Conservation (phyloP, 2,329 filamentous ascomycete species). For the Neoarthrinium moseri region DNA sequence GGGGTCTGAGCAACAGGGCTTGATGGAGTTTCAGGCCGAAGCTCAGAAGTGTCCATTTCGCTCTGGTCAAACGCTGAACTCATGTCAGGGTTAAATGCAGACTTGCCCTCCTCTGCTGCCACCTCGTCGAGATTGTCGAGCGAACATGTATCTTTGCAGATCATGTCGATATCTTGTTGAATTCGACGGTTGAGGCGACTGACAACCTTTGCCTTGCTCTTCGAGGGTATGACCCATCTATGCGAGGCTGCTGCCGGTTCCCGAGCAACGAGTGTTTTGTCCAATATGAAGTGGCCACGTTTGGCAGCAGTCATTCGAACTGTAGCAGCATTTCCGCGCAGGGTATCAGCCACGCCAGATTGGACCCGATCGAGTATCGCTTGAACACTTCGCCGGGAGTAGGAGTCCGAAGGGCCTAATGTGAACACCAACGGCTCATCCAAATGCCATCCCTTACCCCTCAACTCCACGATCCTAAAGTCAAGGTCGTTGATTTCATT, state of each 20-base stretch:
- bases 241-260: conserved; percentile 16
- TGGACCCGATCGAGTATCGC: conserved; percentile 51
- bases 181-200: conserved; percentile 43
- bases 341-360: conserved; percentile 46
- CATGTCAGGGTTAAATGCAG: neutral
- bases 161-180: conserved; percentile 44
- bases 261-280: conserved; percentile 44
- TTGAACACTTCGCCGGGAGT: conserved; percentile 43
- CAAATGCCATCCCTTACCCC: conserved; percentile 43
- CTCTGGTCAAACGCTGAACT: too few relatives aligned
- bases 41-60: neutral
- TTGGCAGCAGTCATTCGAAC: conserved; percentile 49
- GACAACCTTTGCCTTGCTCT: conserved; percentile 38
- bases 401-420: conserved; percentile 38
- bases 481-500: conserved; percentile 46
- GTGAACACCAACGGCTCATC: conserved; percentile 45
- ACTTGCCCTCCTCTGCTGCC: conserved; percentile 7
- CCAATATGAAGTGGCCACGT: conserved; percentile 51
- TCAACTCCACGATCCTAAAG: conserved; percentile 44
- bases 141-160: conserved; percentile 51
- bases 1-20: neutral
- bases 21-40: neutral
- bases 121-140: conserved; percentile 34
- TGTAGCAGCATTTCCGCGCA: conserved; percentile 44
- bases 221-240: conserved; percentile 29